Evolutionary conservation across 495 filamentous ascomycete species (phyloP), one percentile per base, ranked within the genome.

Genomic region (Xylaria intraflava): DNA sequence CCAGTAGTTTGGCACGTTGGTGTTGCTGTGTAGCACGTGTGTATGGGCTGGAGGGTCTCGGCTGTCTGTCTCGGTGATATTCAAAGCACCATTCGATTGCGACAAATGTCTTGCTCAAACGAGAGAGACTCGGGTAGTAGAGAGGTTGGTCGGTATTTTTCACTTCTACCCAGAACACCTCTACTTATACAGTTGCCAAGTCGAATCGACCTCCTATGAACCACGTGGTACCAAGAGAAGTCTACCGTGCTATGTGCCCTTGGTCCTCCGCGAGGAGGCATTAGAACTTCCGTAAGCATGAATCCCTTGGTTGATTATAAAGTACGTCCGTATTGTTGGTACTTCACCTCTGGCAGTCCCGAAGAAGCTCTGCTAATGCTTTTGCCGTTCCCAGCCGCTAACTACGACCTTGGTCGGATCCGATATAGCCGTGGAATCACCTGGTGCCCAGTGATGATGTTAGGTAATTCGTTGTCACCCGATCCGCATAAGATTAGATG

Each of bases 1-100:
- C 20, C 70, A 69, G 60, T 73, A 76, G 39, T 64, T 64, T 46
- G 76, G 73, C 20, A 72, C 65, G 46, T 74, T 76, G 55, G 60
- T 73, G 48, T 77, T 77, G 20, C 73, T 72, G 42, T 76, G 72
- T 0, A 75, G 67, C 47, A 75, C 71, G 0, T 33, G 11, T 10
- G 4, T 4, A 38, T 38, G 72, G 70, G 30, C 73, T 70, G 4
- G 10, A 14, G 5, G 5, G 43, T 27, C 43, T 27, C 43, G 4
- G 43, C 6, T 24, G 2, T 27, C 43, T 16, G 35, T 38, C n/a
- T 38, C 35, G 35, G 35, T 35, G 51, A 45, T 36, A 46, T n/a
- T n/a, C n/a, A n/a, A n/a, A n/a, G n/a, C n/a, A 12, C 14, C 10
- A 12, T 10, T 12, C 31, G 31, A 8, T 35, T 12, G 31, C 31